Base-by-base conservation (phyloP, 345 rosid species). In the Nephelium lappaceum region DNA sequence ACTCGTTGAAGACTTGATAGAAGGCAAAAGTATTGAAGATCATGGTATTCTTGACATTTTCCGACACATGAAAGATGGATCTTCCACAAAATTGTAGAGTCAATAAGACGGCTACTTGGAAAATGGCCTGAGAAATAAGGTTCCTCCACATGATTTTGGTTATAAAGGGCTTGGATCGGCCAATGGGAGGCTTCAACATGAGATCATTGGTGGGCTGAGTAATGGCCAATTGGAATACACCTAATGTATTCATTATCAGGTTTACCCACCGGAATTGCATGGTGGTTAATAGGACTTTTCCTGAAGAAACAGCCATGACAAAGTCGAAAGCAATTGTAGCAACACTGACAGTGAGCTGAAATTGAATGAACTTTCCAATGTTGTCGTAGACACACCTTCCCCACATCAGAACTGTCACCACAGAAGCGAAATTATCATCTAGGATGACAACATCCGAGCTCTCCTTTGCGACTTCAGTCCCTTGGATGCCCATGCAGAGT, bases 251-350 rank as follows among this genome's bases (percentile, higher is more conserved):
- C 88, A 87, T 87, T 49, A 87, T 87, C 16, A 87, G 73, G 66
- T 85, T 87, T 77, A 85, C 85, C 88, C 88, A 87, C 70, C 83
- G 7, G 3, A 87, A 51, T 71, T 85, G 90, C n/a, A 85, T 86
- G 19, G 88, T 86, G 3, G 86, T 83, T 8, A 87, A 75, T 4
- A 87, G 89, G 1, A 87, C 85, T 39, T 75, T 43, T 5, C 89
- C 88, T 7, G 88, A 81, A 12, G 81, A 81, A 75, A 85, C 79
- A 3, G 83, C 88, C 0, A 85, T 85, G 5, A 80, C 76, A 42
- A 87, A 81, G 76, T 87, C 85, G 77, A 87, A 81, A 21, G 77
- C 81, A 14, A 83, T 68, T 5, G 88, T 85, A 5, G 85, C 85
- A 47, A 83, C 81, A 68, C 82, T 87, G 27, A 84, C 86, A 0